Conservation (phyloP, 768 basidiomycete species). For the Cyclocybe cylindracea region DNA sequence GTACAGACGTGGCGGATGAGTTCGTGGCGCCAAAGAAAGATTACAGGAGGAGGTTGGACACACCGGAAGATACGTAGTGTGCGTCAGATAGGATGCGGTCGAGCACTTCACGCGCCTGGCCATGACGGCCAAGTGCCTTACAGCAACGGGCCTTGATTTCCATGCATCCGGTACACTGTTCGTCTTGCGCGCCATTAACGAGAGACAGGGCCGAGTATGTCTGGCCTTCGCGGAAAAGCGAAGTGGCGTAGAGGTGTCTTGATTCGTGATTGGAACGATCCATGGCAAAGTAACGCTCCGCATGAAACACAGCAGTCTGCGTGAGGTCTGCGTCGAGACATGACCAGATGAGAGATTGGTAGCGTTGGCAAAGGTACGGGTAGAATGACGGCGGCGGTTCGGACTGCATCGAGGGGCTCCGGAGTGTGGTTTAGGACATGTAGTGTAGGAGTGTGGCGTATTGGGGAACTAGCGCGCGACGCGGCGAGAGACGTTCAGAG, state of each 20-base stretch:
- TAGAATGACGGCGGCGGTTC: slow-evolving; percentile 51
- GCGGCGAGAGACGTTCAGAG: slow-evolving; percentile 10
- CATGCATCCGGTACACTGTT: slow-evolving; percentile 71
- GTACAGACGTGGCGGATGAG: slow-evolving; percentile 6
- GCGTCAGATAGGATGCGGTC: slow-evolving; percentile 59
- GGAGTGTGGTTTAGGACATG: slow-evolving; percentile 30
- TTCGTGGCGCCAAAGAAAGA: slow-evolving; percentile 6
- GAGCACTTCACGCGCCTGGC: slow-evolving; percentile 75
- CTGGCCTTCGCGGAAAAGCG: slow-evolving; percentile 69
- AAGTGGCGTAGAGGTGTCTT: slow-evolving; percentile 81
- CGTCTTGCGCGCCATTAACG: slow-evolving; percentile 61
- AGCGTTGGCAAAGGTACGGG: slow-evolving; percentile 65
- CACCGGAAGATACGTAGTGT: slow-evolving; percentile 57
- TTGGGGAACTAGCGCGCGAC: slow-evolving; percentile 3
- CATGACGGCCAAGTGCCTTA: slow-evolving; percentile 66
- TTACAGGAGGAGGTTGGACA: slow-evolving; percentile 26
- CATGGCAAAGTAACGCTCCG: slow-evolving; percentile 79
- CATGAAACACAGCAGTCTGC: slow-evolving; percentile 85
- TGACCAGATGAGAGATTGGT: slow-evolving; percentile 76
- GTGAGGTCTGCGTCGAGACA: slow-evolving; percentile 81
- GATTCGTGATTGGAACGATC: slow-evolving; percentile 76
- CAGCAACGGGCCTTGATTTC: slow-evolving; percentile 82
- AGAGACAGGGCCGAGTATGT: slow-evolving; percentile 74
- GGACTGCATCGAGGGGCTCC: slow-evolving; percentile 51
- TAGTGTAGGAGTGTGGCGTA: slow-evolving; percentile 9